A percentile compares a stretch with the other conserved stretches of the same genome.
These are phyloP conservation scores for Carex myosuroides DNA, from an alignment of 176 grass and related monocot species.

Conservation along the genomic window DNA sequence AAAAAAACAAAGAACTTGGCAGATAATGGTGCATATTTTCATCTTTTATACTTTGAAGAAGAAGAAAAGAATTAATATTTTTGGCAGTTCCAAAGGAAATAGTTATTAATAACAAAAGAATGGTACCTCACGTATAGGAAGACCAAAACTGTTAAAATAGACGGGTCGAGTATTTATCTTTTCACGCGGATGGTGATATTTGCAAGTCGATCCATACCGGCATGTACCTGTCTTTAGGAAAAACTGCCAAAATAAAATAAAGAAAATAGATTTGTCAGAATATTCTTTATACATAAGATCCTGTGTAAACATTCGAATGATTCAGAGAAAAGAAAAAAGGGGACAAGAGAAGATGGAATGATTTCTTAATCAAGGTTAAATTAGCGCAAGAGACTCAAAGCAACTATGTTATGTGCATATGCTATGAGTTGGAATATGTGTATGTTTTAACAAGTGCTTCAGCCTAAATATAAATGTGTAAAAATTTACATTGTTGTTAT, in stretches of 20 bases:
- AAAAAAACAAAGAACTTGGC: not conserved
- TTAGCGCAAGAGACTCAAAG: not conserved
- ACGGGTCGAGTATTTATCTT: slow-evolving; percentile 18
- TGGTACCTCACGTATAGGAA: slow-evolving; percentile 34
- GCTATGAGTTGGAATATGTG: not conserved
- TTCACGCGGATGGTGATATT: slow-evolving; percentile 35
- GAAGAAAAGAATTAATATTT: not conserved
- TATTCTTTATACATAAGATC: not conserved
- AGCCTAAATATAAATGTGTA: not conserved
- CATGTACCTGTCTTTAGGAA: slow-evolving; percentile 44
- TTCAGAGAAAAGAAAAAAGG: not conserved
- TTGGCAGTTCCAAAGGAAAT: not conserved
- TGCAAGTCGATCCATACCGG: slow-evolving; percentile 26
- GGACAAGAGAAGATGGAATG: not conserved
- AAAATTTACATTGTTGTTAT: not conserved
- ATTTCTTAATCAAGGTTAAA: not conserved
- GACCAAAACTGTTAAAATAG: slow-evolving; percentile 33
- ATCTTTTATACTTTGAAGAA: not conserved
- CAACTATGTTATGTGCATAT: not conserved
- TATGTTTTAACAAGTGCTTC: not conserved
- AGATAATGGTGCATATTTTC: not conserved
- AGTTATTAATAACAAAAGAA: slow-evolving; percentile 13
- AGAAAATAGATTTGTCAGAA: not conserved
- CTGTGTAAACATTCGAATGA: not conserved
- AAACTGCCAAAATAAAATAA: slow-evolving; percentile 29